phyloP scores from a whole-genome alignment of 2,329 filamentous ascomycete genomes.

The Aureobasidium namibiae region DNA sequence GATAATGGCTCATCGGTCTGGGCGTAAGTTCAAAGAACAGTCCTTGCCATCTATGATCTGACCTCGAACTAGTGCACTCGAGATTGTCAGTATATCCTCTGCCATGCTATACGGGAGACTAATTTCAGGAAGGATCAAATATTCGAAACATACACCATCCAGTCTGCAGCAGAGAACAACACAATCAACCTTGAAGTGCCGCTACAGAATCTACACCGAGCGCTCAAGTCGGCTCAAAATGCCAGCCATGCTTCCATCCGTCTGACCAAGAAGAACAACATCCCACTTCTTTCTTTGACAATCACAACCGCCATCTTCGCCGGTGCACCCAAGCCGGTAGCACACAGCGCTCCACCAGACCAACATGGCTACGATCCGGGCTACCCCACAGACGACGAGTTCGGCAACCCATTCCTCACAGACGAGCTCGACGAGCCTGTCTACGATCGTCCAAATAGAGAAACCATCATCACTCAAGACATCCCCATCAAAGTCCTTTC shows the following conservation, averaged over 20 bases:
- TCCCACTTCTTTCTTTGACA: constrained; percentile 81
- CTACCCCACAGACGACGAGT: not conserved
- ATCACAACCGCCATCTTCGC: constrained; percentile 67
- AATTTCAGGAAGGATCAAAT: constrained; percentile 55
- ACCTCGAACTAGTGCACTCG: constrained; percentile 29
- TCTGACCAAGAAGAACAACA: constrained; percentile 83
- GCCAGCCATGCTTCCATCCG: constrained; percentile 76
- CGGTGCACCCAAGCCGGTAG: not conserved
- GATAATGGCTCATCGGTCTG: constrained; percentile 94
- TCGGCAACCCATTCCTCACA: not conserved
- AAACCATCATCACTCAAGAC: constrained; percentile 90
- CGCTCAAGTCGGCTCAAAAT: constrained; percentile 79
- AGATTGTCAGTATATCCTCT: constrained; percentile 29
- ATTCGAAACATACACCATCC: constrained; percentile 76
- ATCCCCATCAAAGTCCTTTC: constrained; percentile 89
- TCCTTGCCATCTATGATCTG: too few species aligned
- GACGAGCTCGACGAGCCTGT: constrained; percentile 17
- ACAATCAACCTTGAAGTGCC: constrained; percentile 96
- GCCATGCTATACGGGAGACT: not conserved
- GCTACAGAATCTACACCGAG: constrained; percentile 76
- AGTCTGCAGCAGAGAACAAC: constrained; percentile 74
- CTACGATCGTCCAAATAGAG: constrained; percentile 57
- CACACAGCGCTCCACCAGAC: not conserved
- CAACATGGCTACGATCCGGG: not conserved
- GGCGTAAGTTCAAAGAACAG: constrained; percentile 66